Evolutionary conservation across 176 grass and related monocot genomes (phyloP).

Genomic region (Oryza punctata): DNA sequence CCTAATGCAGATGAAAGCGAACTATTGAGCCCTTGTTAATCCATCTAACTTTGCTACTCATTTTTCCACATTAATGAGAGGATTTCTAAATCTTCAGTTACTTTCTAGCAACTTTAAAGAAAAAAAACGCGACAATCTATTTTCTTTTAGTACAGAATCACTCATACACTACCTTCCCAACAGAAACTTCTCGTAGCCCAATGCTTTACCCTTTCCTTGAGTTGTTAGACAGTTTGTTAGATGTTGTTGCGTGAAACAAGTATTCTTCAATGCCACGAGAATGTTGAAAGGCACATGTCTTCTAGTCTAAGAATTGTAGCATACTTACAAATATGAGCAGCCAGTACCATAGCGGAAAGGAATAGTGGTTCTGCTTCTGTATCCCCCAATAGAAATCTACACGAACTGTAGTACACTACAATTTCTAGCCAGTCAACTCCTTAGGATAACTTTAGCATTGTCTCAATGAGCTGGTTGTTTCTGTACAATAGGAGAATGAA

Average conservation of each 20-base stretch:
- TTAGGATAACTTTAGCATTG: neutral
- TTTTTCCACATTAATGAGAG: neutral
- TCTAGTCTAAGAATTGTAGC: neutral
- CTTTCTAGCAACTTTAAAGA: neutral
- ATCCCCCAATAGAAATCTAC: neutral
- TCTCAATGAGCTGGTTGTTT: neutral
- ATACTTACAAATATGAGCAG: neutral
- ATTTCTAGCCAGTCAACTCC: neutral
- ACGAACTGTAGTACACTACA: neutral
- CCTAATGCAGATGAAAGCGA: neutral
- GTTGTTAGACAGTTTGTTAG: neutral
- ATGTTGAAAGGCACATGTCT: neutral
- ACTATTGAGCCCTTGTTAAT: neutral
- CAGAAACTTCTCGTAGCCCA: neutral
- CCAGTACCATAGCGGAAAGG: neutral
- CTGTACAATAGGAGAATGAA: neutral
- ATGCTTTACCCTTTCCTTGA: neutral
- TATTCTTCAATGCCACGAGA: neutral
- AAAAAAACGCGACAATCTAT: neutral
- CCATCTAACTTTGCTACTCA: conserved; percentile 11
- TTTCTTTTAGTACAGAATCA: neutral
- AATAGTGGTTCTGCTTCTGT: neutral
- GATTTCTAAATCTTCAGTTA: neutral
- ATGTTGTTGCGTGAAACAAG: neutral
- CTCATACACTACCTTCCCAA: neutral